Percentiles rank a stretch among this genome's conserved stretches.
Conservation (phyloP, 2,329 filamentous ascomycete species). For the Byssoonygena ceratinophila region DNA sequence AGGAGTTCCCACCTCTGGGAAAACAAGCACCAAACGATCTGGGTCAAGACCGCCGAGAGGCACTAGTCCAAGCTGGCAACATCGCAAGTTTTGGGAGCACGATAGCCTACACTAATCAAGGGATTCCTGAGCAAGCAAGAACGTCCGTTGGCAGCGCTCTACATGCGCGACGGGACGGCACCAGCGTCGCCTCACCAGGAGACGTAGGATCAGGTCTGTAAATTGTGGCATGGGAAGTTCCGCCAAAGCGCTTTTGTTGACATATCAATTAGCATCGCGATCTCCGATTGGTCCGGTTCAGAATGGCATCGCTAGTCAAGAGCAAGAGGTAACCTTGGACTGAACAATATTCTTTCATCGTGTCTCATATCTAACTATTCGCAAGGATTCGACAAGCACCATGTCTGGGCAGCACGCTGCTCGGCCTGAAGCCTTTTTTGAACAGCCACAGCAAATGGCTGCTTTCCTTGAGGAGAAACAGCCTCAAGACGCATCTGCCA, state of each 20-base stretch:
- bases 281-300: conserved; percentile 36
- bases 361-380: conserved; percentile 13
- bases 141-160: conserved; percentile 24
- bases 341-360: not conserved
- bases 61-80: conserved; percentile 35
- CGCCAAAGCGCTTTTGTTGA: conserved; percentile 11
- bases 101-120: conserved; percentile 37
- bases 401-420: conserved; percentile 20
- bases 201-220: conserved; percentile 24
- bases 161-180: conserved; percentile 30
- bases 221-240: conserved; percentile 9
- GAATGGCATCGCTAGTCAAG: conserved; percentile 35
- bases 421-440: conserved; percentile 25
- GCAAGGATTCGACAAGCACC: conserved; percentile 29
- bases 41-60: conserved; percentile 15
- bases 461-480: conserved; percentile 16
- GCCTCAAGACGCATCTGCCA: conserved; percentile 8
- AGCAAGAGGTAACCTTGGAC: conserved; percentile 29
- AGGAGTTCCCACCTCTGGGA: conserved; percentile 52
- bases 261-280: conserved; percentile 25
- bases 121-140: conserved; percentile 28
- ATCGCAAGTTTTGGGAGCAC: conserved; percentile 33
- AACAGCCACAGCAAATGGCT: conserved; percentile 26
- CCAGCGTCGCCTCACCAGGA: conserved; percentile 30
- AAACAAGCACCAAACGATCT: conserved; percentile 29